A percentile compares a stretch with the other conserved stretches of the same genome.
Conservation (phyloP, 31 red algal species). For the Asparagopsis taxiformis region DNA sequence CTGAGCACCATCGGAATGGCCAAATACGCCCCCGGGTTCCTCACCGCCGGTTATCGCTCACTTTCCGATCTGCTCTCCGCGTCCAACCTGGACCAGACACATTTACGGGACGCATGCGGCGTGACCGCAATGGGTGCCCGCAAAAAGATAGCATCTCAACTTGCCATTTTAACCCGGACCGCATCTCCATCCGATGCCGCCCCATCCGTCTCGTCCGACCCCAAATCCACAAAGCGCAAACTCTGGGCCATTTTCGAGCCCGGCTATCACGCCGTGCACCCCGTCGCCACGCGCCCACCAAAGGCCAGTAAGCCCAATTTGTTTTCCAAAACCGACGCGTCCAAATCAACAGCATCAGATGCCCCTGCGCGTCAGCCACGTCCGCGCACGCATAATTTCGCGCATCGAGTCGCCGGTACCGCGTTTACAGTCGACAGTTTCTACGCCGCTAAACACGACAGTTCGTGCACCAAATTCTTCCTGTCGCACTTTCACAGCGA, state of each 20-base stretch:
- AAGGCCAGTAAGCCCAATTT: no score
- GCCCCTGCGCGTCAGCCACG: background rate
- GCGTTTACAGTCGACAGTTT: slow-evolving; percentile 76
- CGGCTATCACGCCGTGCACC: slow-evolving; percentile 11
- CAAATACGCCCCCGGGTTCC: slow-evolving; percentile 20
- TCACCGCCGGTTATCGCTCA: slow-evolving; percentile 11
- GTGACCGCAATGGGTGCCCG: slow-evolving; percentile 15
- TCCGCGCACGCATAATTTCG: background rate
- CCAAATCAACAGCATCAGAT: background rate
- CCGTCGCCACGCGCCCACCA: background rate
- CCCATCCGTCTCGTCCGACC: background rate
- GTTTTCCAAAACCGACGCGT: background rate
- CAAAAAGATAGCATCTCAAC: slow-evolving; percentile 1
- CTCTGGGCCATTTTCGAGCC: slow-evolving; percentile 26
- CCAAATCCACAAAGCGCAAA: slow-evolving; percentile 2
- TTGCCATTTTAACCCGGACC: background rate
- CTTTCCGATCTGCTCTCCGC: slow-evolving; percentile 4
- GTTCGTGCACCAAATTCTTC: slow-evolving; percentile 40
- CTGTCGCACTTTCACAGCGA: slow-evolving; percentile 92
- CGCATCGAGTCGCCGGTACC: slow-evolving; percentile 58
- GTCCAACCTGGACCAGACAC: background rate
- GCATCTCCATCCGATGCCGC: background rate
- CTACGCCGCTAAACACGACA: slow-evolving; percentile 15
- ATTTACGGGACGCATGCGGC: slow-evolving; percentile 14
- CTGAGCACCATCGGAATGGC: slow-evolving; percentile 15